Conservation (phyloP, 2,329 filamentous ascomycete species). For the Dothidotthia symphoricarpi region DNA sequence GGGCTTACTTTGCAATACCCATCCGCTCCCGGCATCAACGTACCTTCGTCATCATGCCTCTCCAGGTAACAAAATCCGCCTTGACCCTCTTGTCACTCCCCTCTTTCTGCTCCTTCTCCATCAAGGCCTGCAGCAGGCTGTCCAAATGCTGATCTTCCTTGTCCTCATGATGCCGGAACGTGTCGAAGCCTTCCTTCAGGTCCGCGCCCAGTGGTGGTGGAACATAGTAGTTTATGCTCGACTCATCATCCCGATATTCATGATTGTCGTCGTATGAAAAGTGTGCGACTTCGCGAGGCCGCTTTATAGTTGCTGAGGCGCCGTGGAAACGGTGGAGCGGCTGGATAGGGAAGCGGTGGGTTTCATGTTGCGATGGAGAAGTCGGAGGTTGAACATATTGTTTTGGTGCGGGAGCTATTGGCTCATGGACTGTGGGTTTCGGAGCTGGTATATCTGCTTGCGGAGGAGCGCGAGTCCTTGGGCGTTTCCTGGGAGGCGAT, state of each 20-base stretch:
- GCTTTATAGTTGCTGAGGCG: conserved; percentile 36
- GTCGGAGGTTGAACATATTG: background rate
- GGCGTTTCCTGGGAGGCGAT: conserved; percentile 32
- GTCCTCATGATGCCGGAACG: conserved; percentile 80
- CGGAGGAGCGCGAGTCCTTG: conserved; percentile 36
- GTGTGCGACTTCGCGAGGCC: conserved; percentile 74
- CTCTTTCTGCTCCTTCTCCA: conserved; percentile 67
- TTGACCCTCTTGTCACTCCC: conserved; percentile 60
- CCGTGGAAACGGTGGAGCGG: conserved; percentile 37
- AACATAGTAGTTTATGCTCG: conserved; percentile 85
- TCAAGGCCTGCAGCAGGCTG: conserved; percentile 73
- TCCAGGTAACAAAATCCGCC: conserved; percentile 84
- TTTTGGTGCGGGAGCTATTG: conserved; percentile 29
- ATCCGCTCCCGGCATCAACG: conserved; percentile 9
- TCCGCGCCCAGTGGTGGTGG: conserved; percentile 69
- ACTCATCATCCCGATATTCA: conserved; percentile 70
- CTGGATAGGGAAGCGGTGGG: conserved; percentile 30
- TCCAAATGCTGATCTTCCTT: conserved; percentile 83
- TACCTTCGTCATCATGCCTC: conserved; percentile 98
- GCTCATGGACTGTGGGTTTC: conserved; percentile 33
- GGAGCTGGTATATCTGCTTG: conserved; percentile 9
- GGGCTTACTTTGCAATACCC: conserved; percentile 17
- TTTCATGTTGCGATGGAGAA: conserved; percentile 1
- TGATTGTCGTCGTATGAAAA: conserved; percentile 93
- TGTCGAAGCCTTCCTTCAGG: conserved; percentile 76